phyloP scores from a whole-genome alignment of 305 asterid genomes.

The Fraxinus paxiana region DNA sequence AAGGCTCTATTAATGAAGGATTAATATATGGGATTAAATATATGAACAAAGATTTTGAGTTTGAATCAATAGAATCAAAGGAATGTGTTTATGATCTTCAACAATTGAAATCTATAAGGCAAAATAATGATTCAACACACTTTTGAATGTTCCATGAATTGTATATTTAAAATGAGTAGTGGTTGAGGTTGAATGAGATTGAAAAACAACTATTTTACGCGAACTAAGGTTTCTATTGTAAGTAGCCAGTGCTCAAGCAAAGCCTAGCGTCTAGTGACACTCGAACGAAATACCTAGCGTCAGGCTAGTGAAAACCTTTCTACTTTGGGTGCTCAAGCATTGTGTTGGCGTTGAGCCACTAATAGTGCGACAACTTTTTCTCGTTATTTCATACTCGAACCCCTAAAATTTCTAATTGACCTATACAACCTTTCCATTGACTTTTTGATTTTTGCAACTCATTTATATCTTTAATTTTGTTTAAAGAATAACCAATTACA shows the following conservation, averaged over 20 bases:
- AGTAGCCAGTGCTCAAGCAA: not conserved
- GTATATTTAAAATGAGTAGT: no score
- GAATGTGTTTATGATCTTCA: no score
- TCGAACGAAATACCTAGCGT: not conserved
- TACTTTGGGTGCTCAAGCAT: not conserved
- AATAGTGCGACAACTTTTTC: not conserved
- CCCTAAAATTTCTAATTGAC: not conserved
- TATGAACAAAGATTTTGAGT: no score
- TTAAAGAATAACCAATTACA: not conserved
- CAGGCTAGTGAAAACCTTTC: not conserved
- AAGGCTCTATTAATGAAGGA: no score
- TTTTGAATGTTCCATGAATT: no score
- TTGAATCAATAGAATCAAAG: no score
- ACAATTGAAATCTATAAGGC: no score
- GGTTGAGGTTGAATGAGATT: not conserved
- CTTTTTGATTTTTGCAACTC: not conserved
- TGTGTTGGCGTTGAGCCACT: not conserved
- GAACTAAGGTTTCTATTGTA: no score
- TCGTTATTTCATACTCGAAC: not conserved
- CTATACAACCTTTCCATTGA: not conserved
- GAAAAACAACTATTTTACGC: not conserved
- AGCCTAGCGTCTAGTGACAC: not conserved
- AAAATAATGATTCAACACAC: no score
- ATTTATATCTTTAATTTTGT: not conserved
- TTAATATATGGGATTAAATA: no score